Evolutionary conservation across 1,284 basidiomycete genomes (phyloP).

Genomic region (Heterobasidion occidentale): DNA sequence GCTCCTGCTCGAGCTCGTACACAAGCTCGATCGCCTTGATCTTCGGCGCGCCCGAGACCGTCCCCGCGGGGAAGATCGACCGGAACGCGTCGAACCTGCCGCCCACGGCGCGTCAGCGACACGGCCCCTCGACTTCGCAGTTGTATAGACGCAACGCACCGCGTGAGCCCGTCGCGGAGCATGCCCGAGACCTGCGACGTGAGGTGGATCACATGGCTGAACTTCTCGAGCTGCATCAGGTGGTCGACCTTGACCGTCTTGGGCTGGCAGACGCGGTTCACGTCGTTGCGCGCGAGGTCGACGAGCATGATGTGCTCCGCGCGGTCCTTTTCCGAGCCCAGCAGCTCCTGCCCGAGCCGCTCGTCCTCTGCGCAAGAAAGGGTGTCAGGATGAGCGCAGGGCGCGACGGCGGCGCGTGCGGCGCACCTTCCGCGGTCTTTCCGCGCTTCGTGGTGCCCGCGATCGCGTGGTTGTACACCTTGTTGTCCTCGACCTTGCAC

Average conservation of each 20-base stretch:
- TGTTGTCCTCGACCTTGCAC: constrained; percentile 90
- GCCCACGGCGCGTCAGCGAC: not conserved
- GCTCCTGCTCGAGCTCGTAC: constrained; percentile 81
- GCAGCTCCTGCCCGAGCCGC: constrained; percentile 64
- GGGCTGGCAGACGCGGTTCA: constrained; percentile 95
- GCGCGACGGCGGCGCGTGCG: not conserved
- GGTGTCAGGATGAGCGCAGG: not conserved
- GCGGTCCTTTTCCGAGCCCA: constrained; percentile 87
- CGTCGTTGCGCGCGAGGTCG: constrained; percentile 98
- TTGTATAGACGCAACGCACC: constrained; percentile 35
- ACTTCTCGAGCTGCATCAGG: constrained; percentile 92
- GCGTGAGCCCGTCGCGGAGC: constrained; percentile 76
- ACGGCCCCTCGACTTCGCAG: not conserved
- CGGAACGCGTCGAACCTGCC: constrained; percentile 94
- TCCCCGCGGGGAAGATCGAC: constrained; percentile 98
- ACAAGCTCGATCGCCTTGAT: constrained; percentile 97
- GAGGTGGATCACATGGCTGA: constrained; percentile 97
- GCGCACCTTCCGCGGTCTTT: constrained; percentile 72
- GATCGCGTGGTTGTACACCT: constrained; percentile 97
- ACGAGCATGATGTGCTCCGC: constrained; percentile 99
- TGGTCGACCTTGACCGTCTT: constrained; percentile 94
- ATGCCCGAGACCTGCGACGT: constrained; percentile 93
- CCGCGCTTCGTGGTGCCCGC: constrained; percentile 93
- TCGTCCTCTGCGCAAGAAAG: constrained; percentile 68
- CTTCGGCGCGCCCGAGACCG: constrained; percentile 98